These are phyloP conservation scores for Apiospora pterosperma DNA, from an alignment of 2,329 filamentous ascomycete genomes.

Conservation along the genomic window DNA sequence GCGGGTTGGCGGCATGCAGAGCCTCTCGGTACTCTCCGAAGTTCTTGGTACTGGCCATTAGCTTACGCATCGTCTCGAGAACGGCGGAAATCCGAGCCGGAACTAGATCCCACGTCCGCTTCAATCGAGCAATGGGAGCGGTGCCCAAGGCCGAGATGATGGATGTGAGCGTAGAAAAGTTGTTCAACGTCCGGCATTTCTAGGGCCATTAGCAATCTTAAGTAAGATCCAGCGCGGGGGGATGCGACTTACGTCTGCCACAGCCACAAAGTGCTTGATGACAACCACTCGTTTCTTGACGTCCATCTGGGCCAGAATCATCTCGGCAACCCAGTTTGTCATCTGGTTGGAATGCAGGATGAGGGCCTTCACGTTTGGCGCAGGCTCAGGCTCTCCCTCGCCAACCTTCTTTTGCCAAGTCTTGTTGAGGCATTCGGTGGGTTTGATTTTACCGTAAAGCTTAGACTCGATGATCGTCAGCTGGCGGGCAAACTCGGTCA, in stretches of 20 bases:
- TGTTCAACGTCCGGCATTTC: conserved; percentile 94
- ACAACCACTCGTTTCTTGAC: conserved; percentile 95
- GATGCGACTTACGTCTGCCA: conserved; percentile 75
- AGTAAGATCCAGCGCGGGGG: conserved; percentile 12
- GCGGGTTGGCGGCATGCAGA: conserved; percentile 87
- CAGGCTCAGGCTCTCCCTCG: conserved; percentile 78
- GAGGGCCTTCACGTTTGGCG: conserved; percentile 90
- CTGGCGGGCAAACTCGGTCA: conserved; percentile 94
- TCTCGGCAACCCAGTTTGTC: conserved; percentile 99
- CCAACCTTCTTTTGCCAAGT: conserved; percentile 96
- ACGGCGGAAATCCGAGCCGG: conserved; percentile 77
- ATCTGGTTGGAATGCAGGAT: conserved; percentile 98
- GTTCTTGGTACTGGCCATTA: conserved; percentile 98
- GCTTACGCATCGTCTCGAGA: conserved; percentile 84
- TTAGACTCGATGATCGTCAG: conserved; percentile 95
- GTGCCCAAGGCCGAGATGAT: conserved; percentile 96
- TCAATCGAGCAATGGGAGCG: conserved; percentile 89
- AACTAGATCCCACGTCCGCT: conserved; percentile 91
- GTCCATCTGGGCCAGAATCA: conserved; percentile 93
- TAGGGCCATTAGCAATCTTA: conserved; percentile 35
- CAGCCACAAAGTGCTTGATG: conserved; percentile 96
- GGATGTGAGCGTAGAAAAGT: conserved; percentile 95
- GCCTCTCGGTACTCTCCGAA: conserved; percentile 96
- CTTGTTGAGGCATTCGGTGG: conserved; percentile 95
- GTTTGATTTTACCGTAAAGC: conserved; percentile 92